A percentile compares a stretch with the other conserved stretches of the same genome.
These are phyloP conservation scores for barrel medic (Medicago truncatula) DNA, from an alignment of 306 rosid species.

Conservation along the genomic window DNA sequence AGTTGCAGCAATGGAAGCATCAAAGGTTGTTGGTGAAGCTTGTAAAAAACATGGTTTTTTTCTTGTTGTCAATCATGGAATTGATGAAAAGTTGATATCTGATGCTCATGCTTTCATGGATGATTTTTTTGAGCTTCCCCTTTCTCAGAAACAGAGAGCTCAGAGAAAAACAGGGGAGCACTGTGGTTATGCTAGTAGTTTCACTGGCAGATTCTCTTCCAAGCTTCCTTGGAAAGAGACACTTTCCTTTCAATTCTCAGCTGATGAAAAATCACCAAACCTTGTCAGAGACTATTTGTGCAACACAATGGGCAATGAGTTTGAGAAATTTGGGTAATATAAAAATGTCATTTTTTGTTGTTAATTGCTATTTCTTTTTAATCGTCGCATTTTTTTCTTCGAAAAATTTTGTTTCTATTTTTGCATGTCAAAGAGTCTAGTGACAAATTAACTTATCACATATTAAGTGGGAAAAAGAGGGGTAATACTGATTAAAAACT, in stretches of 20 bases:
- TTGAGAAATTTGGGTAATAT: conserved; percentile 69
- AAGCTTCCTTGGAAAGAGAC: conserved; percentile 99
- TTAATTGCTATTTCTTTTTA: background rate
- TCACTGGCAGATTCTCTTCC: conserved; percentile 86
- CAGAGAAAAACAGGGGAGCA: conserved; percentile 84
- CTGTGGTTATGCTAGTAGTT: conserved; percentile 98
- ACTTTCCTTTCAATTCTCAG: conserved; percentile 71
- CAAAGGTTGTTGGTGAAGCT: conserved; percentile 69
- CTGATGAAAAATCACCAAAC: conserved; percentile 35
- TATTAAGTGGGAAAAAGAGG: too few relatives aligned
- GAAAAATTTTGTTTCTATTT: too few relatives aligned
- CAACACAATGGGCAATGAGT: conserved; percentile 67
- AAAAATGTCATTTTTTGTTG: background rate
- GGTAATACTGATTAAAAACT: background rate
- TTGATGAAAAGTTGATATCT: conserved; percentile 56
- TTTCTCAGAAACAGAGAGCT: conserved; percentile 80
- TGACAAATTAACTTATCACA: too few relatives aligned
- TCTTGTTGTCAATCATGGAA: conserved; percentile 85
- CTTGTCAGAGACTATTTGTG: conserved; percentile 60
- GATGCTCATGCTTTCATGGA: conserved; percentile 75
- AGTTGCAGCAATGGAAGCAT: conserved; percentile 59
- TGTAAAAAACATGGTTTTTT: conserved; percentile 90
- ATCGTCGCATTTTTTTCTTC: too few relatives aligned
- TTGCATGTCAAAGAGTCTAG: too few relatives aligned
- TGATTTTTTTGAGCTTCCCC: conserved; percentile 75